Percentiles rank a stretch among this genome's conserved stretches.
Conservation (phyloP, 2,329 filamentous ascomycete genomes). For the Grosmannia huntii region DNA sequence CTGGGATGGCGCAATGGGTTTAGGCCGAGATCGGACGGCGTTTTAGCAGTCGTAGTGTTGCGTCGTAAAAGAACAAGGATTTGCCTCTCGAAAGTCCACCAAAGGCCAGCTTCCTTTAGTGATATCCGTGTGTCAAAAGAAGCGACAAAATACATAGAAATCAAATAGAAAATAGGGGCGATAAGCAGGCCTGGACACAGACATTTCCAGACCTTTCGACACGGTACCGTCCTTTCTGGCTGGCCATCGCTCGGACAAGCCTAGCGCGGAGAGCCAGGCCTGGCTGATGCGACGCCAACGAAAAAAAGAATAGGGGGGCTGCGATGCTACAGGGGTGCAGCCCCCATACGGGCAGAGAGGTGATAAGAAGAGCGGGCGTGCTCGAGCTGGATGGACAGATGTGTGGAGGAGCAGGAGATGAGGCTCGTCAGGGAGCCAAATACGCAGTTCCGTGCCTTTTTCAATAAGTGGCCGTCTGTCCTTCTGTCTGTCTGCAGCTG, state of each 20-base stretch:
- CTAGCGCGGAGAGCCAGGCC: background rate
- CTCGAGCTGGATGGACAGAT: background rate
- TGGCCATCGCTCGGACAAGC: background rate
- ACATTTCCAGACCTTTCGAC: background rate
- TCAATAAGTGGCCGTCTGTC: background rate
- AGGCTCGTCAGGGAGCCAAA: background rate
- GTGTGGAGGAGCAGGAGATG: background rate
- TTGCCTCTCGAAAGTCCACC: background rate
- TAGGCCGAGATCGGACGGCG: background rate
- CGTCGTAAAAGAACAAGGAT: too few species aligned
- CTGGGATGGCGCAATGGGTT: background rate
- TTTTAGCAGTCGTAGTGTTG: too few species aligned
- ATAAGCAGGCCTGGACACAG: background rate
- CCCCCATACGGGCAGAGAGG: too few species aligned
- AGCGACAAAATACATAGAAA: too few species aligned
- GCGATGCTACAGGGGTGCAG: conserved; percentile 1
- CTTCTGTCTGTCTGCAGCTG: background rate
- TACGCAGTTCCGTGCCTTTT: background rate
- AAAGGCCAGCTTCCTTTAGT: background rate
- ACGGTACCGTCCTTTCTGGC: background rate
- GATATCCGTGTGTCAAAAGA: background rate
- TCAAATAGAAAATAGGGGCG: background rate
- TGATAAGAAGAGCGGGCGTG: background rate
- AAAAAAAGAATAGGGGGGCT: background rate
- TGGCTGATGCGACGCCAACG: background rate